Evolutionary conservation across 352 stramenopile species (phyloP), one percentile per base, ranked within the genome.

Genomic region (Phytophthora sp.): DNA sequence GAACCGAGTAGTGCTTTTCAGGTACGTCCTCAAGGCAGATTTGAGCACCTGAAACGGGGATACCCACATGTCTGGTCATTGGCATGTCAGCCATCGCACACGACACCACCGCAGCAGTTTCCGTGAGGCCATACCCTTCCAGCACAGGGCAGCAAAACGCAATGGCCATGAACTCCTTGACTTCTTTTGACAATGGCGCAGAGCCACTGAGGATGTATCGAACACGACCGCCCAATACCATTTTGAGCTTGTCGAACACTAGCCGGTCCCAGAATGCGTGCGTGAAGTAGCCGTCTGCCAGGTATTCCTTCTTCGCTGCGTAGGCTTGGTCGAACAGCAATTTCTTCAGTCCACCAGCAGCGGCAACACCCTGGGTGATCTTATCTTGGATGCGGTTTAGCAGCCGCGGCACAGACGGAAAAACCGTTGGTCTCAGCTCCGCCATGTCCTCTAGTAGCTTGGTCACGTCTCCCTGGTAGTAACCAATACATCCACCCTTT

Each of bases 311-410:
- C 75, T 98, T 98, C 34, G 85, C 73, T 20, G 62, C 64, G 13
- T 97, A 74, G 5, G 84, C 94, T 49, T 80, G 80, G 43, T 97
- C 63, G 61, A 98, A 98, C 30, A 98, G 63, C 42, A 87, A 91
- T 49, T 92, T 79, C 58, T 97, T 97, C 23, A 96, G 37, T n/a
- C 90, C 88, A 31, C 92, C 93, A 15, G 87, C 89, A 8, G 74
- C 72, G n/a, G 69, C 54, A 1, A 89, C 87, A 13, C 74, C 77
- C 24, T 82, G 71, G 39, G 85, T 88, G 63, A 97, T 87, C 59
- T 98, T 98, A 79, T 98, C 94, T 63, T 98, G 87, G 48, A 99
- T 94, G 65, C 97, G 95, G 66, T 99, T 98, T 39, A 98, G 73
- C 13, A 99, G 79, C 15, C 96, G 81, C n/a, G 96, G 96, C 39